Evolutionary conservation across 192 early-diverging fungal species (phyloP), one percentile per base, ranked within the genome.

Genomic region (Cetraspora pellucida): DNA sequence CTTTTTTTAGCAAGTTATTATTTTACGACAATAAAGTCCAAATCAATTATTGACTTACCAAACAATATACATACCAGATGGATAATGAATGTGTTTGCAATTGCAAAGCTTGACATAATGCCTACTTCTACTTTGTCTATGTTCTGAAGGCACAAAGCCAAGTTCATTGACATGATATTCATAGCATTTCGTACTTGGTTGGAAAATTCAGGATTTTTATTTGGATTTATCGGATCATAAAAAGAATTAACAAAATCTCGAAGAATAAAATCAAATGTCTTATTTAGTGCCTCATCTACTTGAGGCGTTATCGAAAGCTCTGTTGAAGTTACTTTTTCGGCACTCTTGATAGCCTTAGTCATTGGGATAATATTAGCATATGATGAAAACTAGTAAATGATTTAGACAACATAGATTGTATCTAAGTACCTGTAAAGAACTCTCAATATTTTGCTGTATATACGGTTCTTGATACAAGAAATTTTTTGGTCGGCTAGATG

Each of bases 51-150:
- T 37, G 37, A 37, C 37, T 37, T 37, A 37, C 37, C 37, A 37
- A 25, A 44, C 0, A 14, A 14, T n/a, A 19, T 16, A 55, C 77
- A 65, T 85, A 87, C 87, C 82, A 89, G 76, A 65, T 89, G 86
- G 55, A 89, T 84, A 74, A 89, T 89, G 37, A 89, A 82, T 23
- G 78, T 86, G 63, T 87, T 87, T 21, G 86, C 82, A 14, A 89
- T 70, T 17, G 85, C 86, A 78, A 82, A 87, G 10, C 87, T 77
- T 3, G 79, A 83, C 5, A 83, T 64, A 37, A 87, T 78, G 19
- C 85, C 82, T 43, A 87, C 77, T 75, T 89, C 87, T 27, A 80
- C 72, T 19, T 81, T 72, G 9, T 78, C 77, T 74, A 81, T 70
- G 25, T 78, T 81, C n/a, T 75, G 73, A 10, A 83, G 54, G 6